Evolutionary conservation across 2,329 filamentous ascomycete species (phyloP), one percentile per base, ranked within the genome.

Genomic region (Juglanconis sp.): DNA sequence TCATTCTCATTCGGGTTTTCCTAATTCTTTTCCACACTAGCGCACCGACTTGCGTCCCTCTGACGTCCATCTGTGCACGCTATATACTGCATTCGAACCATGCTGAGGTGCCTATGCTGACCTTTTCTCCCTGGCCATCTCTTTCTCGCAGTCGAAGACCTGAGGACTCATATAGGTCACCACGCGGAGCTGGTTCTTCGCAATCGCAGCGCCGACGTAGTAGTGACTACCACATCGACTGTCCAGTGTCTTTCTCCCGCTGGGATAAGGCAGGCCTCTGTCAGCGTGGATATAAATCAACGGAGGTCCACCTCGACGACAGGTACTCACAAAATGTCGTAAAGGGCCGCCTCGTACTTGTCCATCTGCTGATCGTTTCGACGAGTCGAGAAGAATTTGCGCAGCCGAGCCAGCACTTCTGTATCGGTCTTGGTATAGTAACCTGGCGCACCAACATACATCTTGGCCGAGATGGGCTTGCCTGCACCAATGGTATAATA

Each of bases 401-500:
- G 59, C 38, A 68, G 57, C 10, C 65, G 53, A 3, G 32, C 44
- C 44, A 68, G 54, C 24, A 67, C 67, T 15, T 66, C 67, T 35
- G 56, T 58, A 58, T 68, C 67, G 46, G 57, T 65, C 56, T 65
- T 64, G 53, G 63, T 65, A 31, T 65, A 68, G n/a, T 64, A 65
- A n/a, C 61, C 62, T 5, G 67, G 67, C 5, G 63, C 64, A 40
- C 36, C 36, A 38, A 67, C 61, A 40, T 67, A 67, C 48, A 68
- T 61, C 48, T 68, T 68, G 7, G 66, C 61, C 8, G 65, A 65
- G 3, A 63, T 57, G 5, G 65, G 59, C 55, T 64, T 65, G 2
- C 66, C 66, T 4, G 58, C 60, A 15, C 64, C 63, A 3, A 68
- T 47, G 9, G 66, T 68, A 34, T 65, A 67, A 34, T 68, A 68